A percentile compares a stretch with the other conserved stretches of the same genome.
Evolutionary conservation across 2,329 filamentous ascomycete species (phyloP).

Genomic region (Cylindrodendrum hubeiense): DNA sequence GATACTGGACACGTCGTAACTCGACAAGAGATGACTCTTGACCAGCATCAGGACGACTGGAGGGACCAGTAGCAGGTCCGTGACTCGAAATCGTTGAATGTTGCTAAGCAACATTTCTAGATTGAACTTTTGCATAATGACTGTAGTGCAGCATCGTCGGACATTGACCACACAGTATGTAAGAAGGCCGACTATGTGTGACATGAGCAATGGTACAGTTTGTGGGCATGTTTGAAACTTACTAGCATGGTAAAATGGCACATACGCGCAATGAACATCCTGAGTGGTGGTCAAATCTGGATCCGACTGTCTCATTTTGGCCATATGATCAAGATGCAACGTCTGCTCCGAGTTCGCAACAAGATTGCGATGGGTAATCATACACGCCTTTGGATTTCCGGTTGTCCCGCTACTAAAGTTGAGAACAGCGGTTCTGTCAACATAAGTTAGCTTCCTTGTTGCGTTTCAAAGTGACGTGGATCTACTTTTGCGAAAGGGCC

Average conservation of each 20-base stretch:
- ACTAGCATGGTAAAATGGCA: constrained; percentile 24
- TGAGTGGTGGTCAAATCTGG: background rate
- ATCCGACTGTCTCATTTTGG: background rate
- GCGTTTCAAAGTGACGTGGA: background rate
- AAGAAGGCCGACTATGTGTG: background rate
- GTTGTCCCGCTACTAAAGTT: constrained; percentile 24
- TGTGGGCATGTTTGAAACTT: background rate
- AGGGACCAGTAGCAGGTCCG: background rate
- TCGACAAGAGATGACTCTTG: background rate
- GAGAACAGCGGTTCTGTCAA: background rate
- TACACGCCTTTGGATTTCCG: constrained; percentile 6
- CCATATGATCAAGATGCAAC: constrained; percentile 7
- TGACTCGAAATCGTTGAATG: constrained; percentile 9
- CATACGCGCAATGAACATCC: constrained; percentile 7
- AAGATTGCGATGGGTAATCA: constrained; percentile 13
- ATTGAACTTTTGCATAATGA: constrained; percentile 10
- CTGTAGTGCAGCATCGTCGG: constrained; percentile 2
- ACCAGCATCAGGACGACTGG: constrained; percentile 16
- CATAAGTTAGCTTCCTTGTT: background rate
- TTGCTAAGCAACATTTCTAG: background rate
- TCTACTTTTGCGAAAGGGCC: constrained; percentile 1
- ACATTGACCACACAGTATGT: constrained; percentile 14
- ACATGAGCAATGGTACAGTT: background rate
- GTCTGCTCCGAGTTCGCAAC: constrained; percentile 23
- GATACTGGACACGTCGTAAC: constrained; percentile 13